Base-by-base conservation (phyloP, 1,284 basidiomycete genomes). In the Boletus smithii region DNA sequence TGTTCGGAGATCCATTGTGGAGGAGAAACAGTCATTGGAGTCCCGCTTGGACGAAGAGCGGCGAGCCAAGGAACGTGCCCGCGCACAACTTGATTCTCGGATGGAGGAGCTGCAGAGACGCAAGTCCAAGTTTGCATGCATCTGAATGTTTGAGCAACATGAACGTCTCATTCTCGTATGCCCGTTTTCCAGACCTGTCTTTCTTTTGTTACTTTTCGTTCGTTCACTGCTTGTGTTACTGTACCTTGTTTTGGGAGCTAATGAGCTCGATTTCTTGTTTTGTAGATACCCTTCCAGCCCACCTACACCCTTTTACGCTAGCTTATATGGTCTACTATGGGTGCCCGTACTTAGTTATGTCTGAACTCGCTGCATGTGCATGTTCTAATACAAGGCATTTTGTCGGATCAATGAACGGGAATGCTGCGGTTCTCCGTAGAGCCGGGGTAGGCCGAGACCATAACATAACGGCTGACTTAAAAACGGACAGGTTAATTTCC, bases 11-110 rank as follows among this genome's bases (percentile, higher is more conserved):
- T 88, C 86, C 33, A 78, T 93, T 50, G 83, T 84, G 27, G 85
- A 89, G 68, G 88, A 91, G 73, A 91, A 91, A 66, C 86, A 89
- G 60, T 83, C 85, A 33, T 74, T 91, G 33, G 88, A 93, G 64
- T 79, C 81, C 50, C 78, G 81, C 44, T 71, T 92, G 32, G 85
- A 88, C 58, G 88, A 92, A 65, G 90, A 94, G 67, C 81, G 87
- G 45, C 78, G 77, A 60, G 83, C 83, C 13, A 91, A 91, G 69
- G 88, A 91, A 63, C 81, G 88, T 26, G 86, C 82, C 35, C 83
- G 88, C 44, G 81, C 83, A 47, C 89, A 92, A 66, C 79, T 94
- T 20, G 90, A 92, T 64, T 76, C 78, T 31, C 81, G 91, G 54
- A 86, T 92, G 83, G 87, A 90, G 48, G 90, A 91, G 59, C 71